A percentile compares a stretch with the other conserved stretches of the same genome.
phyloP scores from a whole-genome alignment of 129 eudicot species.

The Flaveria linearis region DNA sequence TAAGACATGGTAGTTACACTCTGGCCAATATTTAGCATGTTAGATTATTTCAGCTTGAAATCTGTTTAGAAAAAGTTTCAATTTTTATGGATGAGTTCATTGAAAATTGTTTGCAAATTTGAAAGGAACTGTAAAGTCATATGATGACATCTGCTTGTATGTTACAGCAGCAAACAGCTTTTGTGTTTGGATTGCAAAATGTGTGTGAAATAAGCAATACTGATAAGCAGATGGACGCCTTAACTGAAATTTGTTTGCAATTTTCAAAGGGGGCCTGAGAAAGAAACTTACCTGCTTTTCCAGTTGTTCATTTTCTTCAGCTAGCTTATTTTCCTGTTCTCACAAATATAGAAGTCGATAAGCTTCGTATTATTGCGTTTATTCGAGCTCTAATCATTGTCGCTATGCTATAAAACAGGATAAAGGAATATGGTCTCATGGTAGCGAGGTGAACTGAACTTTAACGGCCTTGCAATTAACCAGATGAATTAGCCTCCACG shows the following conservation, averaged over 20 bases:
- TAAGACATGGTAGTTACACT: no score
- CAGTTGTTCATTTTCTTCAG: conserved; percentile 12
- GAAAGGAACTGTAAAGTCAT: no score
- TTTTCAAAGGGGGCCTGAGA: neutral
- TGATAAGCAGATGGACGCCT: neutral
- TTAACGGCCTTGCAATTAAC: conserved; percentile 28
- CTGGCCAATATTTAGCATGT: no score
- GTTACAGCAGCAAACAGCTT: no score
- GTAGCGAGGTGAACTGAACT: neutral
- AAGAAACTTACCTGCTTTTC: conserved; percentile 22
- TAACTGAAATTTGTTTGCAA: neutral
- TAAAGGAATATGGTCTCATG: neutral
- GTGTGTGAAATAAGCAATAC: no score
- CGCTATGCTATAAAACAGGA: neutral
- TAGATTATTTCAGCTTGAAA: neutral
- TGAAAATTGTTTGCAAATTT: no score
- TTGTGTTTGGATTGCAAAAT: no score
- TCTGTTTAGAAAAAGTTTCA: neutral
- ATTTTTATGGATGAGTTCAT: neutral
- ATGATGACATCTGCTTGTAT: no score
- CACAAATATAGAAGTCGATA: neutral
- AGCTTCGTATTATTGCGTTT: neutral
- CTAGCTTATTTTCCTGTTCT: conserved; percentile 25
- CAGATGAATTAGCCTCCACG: conserved; percentile 27
- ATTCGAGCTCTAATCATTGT: neutral